Conservation (phyloP, 2,329 filamentous ascomycete genomes). For the Penicillium capsulatum region DNA sequence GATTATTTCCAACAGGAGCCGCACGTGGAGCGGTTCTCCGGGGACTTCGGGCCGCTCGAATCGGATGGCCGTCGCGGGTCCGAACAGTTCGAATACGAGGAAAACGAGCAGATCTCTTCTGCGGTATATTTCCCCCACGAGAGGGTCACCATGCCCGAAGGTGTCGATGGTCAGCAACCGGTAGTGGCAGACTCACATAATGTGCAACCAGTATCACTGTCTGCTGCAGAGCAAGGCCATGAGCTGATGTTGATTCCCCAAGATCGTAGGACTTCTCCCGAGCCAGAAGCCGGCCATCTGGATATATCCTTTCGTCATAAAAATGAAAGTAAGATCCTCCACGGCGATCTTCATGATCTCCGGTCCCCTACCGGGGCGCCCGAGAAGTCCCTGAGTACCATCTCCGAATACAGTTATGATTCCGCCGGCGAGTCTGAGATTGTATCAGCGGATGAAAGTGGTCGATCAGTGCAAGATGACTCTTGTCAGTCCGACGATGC, state of each 20-base stretch:
- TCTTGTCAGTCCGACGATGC: slow-evolving; percentile 54
- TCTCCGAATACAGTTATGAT: slow-evolving; percentile 37
- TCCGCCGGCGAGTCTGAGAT: slow-evolving; percentile 46
- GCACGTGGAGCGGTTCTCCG: slow-evolving; percentile 17
- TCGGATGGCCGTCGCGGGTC: slow-evolving; percentile 21
- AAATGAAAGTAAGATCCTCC: slow-evolving; percentile 57
- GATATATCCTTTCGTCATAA: slow-evolving; percentile 60
- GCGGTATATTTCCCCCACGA: slow-evolving; percentile 63
- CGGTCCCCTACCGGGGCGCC: slow-evolving; percentile 36
- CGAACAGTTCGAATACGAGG: slow-evolving; percentile 50
- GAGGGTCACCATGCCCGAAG: slow-evolving; percentile 38
- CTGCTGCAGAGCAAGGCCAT: slow-evolving; percentile 25
- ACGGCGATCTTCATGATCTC: slow-evolving; percentile 53
- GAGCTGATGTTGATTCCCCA: slow-evolving; percentile 28
- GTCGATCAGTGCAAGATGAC: slow-evolving; percentile 46
- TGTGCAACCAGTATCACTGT: slow-evolving; percentile 24
- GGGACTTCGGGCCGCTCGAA: slow-evolving; percentile 23
- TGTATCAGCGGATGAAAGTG: slow-evolving; percentile 42
- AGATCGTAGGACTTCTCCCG: slow-evolving; percentile 23
- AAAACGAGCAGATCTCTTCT: slow-evolving; percentile 61
- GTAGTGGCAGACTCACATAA: slow-evolving; percentile 19
- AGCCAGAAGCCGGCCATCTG: slow-evolving; percentile 48
- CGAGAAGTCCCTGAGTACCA: slow-evolving; percentile 34
- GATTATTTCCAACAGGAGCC: slow-evolving; percentile 27
- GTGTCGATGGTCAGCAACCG: slow-evolving; percentile 23